A percentile compares a stretch with the other conserved stretches of the same genome.
phyloP scores from a whole-genome alignment of 768 basidiomycete species.

The Agaricus bisporus region DNA sequence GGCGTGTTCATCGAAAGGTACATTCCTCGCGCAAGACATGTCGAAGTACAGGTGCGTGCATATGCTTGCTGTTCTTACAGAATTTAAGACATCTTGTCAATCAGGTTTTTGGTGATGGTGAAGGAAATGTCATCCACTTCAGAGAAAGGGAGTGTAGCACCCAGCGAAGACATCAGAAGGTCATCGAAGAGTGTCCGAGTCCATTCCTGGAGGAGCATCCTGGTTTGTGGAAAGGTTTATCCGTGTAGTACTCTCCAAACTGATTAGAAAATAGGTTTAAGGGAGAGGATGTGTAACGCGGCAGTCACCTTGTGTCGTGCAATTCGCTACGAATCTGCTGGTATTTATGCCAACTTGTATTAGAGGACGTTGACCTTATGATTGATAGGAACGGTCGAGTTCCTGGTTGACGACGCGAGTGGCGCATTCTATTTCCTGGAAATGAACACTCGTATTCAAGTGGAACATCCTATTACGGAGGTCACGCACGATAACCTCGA shows the following conservation, averaged over 20 bases:
- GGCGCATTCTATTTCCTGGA: constrained; percentile 62
- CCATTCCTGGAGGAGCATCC: constrained; percentile 44
- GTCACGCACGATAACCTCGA: constrained; percentile 48
- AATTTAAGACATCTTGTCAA: neutral
- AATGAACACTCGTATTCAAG: constrained; percentile 68
- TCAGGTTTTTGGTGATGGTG: constrained; percentile 63
- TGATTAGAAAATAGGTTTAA: constrained; percentile 27
- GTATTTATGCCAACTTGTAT: constrained; percentile 20
- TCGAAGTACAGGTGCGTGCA: constrained; percentile 52
- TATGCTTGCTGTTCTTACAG: neutral
- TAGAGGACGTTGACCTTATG: neutral
- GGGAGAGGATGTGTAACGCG: constrained; percentile 43
- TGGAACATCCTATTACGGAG: constrained; percentile 67
- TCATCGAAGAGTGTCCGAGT: constrained; percentile 65
- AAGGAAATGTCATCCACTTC: constrained; percentile 52
- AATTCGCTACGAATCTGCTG: constrained; percentile 55
- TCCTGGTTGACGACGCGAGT: constrained; percentile 49
- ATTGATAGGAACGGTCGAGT: constrained; percentile 56
- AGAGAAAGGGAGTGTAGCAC: constrained; percentile 68
- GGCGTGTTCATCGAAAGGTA: constrained; percentile 60
- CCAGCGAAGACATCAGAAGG: constrained; percentile 67
- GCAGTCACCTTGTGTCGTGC: constrained; percentile 41
- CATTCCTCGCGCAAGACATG: constrained; percentile 47
- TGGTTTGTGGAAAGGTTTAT: constrained; percentile 24
- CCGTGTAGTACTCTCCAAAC: neutral